These are phyloP conservation scores for Catenaria anguillulae DNA, from an alignment of 371 early-diverging fungal genomes.

Conservation along the genomic window DNA sequence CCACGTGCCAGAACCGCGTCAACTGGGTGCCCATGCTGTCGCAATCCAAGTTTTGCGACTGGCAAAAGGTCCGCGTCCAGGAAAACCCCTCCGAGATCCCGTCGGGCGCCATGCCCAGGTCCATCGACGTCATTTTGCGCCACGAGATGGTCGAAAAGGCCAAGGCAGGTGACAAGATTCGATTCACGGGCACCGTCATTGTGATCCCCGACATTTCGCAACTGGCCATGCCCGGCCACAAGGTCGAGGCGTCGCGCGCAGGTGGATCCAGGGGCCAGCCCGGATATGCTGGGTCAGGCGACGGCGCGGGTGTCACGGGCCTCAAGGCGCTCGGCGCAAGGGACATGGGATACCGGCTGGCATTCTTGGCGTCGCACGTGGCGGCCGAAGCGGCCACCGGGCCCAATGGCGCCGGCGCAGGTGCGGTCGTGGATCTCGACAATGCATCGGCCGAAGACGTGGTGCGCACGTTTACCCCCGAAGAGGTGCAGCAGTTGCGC, in stretches of 20 bases:
- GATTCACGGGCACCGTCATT: slow-evolving; percentile 85
- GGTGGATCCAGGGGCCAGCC: neutral
- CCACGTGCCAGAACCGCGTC: slow-evolving; percentile 72
- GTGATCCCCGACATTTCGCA: slow-evolving; percentile 90
- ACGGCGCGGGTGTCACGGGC: slow-evolving; percentile 62
- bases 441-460: slow-evolving; percentile 45
- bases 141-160: slow-evolving; percentile 90
- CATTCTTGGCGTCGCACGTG: slow-evolving; percentile 77
- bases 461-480: slow-evolving; percentile 42
- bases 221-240: slow-evolving; percentile 18
- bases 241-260: neutral
- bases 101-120: slow-evolving; percentile 94
- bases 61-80: slow-evolving; percentile 97
- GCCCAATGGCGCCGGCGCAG: slow-evolving; percentile 4
- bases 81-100: slow-evolving; percentile 97
- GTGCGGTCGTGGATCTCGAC: slow-evolving; percentile 31
- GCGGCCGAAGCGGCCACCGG: slow-evolving; percentile 25
- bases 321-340: slow-evolving; percentile 75
- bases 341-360: slow-evolving; percentile 80
- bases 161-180: slow-evolving; percentile 93
- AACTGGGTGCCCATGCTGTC: slow-evolving; percentile 72
- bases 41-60: slow-evolving; percentile 87
- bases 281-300: slow-evolving; percentile 10
- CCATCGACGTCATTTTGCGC: slow-evolving; percentile 92
- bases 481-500: slow-evolving; percentile 58